Conservation (phyloP, 352 stramenopile species). For the Aphanomyces stellatus region DNA sequence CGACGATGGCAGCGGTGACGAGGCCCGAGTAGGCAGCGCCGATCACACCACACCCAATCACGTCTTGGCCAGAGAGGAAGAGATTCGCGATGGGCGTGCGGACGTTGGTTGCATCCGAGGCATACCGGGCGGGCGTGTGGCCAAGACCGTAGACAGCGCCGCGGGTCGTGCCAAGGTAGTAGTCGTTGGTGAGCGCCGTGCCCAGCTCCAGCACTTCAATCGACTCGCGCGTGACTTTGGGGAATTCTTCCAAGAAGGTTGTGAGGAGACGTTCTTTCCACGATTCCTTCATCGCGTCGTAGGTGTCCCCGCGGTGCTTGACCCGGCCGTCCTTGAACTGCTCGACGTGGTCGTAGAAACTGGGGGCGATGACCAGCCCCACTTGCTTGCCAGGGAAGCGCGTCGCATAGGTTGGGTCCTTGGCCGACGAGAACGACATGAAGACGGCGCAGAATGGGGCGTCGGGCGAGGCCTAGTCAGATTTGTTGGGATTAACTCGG, state of each 20-base stretch:
- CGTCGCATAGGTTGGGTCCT: constrained; percentile 19
- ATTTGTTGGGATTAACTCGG: too few relatives aligned
- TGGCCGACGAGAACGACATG: constrained; percentile 23
- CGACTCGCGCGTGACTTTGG: constrained; percentile 24
- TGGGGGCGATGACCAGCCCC: constrained; percentile 22
- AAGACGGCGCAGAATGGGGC: constrained; percentile 16
- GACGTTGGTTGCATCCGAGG: not conserved
- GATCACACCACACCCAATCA: constrained; percentile 2
- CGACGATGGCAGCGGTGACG: not conserved
- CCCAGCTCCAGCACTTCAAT: constrained; percentile 27
- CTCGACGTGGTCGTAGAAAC: constrained; percentile 27
- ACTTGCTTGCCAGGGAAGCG: constrained; percentile 10
- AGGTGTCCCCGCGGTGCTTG: constrained; percentile 27
- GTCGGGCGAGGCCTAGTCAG: not conserved
- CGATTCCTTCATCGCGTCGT: constrained; percentile 26
- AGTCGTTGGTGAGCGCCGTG: constrained; percentile 33
- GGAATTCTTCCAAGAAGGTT: constrained; percentile 30
- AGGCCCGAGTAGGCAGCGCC: constrained; percentile 9
- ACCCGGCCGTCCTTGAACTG: constrained; percentile 25
- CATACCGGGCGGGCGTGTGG: constrained; percentile 19
- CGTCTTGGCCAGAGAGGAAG: constrained; percentile 18
- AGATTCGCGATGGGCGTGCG: constrained; percentile 17
- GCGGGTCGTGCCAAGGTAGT: constrained; percentile 29
- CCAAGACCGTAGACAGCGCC: constrained; percentile 33
- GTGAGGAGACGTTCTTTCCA: constrained; percentile 25